A percentile compares a stretch with the other conserved stretches of the same genome.
phyloP scores from a whole-genome alignment of 1,284 basidiomycete genomes.

The Ganoderma multipileum region DNA sequence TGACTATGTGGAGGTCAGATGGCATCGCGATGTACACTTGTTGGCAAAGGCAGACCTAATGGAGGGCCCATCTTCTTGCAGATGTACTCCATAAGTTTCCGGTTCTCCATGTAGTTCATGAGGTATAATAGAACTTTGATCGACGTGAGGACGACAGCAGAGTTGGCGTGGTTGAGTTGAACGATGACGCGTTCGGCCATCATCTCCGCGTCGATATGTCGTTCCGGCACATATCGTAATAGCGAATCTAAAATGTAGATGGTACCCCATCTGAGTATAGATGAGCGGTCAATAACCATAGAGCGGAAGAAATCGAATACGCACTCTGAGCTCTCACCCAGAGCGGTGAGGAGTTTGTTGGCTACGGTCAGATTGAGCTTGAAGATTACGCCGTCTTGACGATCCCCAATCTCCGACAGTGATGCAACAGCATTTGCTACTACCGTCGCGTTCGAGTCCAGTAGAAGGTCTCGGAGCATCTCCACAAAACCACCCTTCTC shows the following conservation, averaged over 20 bases:
- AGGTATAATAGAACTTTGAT: constrained; percentile 96
- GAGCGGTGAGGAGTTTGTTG: constrained; percentile 83
- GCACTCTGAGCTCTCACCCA: constrained; percentile 92
- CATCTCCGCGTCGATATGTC: constrained; percentile 88
- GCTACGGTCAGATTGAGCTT: constrained; percentile 85
- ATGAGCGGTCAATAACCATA: constrained; percentile 11
- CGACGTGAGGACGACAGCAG: constrained; percentile 93
- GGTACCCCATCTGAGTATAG: constrained; percentile 89
- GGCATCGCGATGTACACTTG: not conserved
- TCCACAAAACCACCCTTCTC: constrained; percentile 89
- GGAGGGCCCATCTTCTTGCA: constrained; percentile 99
- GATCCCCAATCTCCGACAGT: constrained; percentile 90
- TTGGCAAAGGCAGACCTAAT: constrained; percentile 63
- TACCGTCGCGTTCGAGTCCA: constrained; percentile 94
- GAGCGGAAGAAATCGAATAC: constrained; percentile 39
- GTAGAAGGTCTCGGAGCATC: constrained; percentile 86
- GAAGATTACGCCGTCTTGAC: constrained; percentile 90
- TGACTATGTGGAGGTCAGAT: constrained; percentile 60
- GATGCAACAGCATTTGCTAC: constrained; percentile 95
- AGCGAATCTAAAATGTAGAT: constrained; percentile 98
- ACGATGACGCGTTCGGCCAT: constrained; percentile 94
- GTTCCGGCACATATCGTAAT: constrained; percentile 91
- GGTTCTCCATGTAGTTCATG: constrained; percentile 99
- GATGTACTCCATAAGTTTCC: constrained; percentile 84
- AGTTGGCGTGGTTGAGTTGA: constrained; percentile 92